Percentiles rank a stretch among this genome's conserved stretches.
These are phyloP conservation scores for Asterophora parasitica DNA, from an alignment of 768 basidiomycete species.

Conservation along the genomic window DNA sequence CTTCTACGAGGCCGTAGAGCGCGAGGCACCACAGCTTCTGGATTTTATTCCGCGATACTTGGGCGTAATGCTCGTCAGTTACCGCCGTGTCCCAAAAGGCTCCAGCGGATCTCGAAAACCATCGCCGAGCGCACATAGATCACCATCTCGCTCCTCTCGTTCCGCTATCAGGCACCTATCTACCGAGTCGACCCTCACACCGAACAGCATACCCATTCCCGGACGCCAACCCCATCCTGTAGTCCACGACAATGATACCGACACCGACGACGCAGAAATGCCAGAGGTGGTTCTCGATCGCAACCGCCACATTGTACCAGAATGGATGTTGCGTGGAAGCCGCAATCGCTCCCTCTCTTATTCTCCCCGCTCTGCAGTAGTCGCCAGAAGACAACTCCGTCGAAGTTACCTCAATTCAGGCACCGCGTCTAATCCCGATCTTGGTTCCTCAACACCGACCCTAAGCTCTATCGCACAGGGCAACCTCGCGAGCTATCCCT, in stretches of 20 bases:
- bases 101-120: conserved; percentile 19
- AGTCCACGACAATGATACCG: conserved; percentile 32
- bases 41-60: conserved; percentile 97
- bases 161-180: conserved; percentile 17
- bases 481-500: conserved; percentile 36
- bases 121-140: conserved; percentile 16
- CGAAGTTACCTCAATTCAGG: conserved; percentile 43
- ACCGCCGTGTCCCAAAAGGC: conserved; percentile 67
- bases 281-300: conserved; percentile 92
- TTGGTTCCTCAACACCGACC: conserved; percentile 33
- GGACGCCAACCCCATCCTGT: conserved; percentile 12
- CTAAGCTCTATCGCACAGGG: conserved; percentile 15
- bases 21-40: conserved; percentile 86
- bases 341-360: conserved; percentile 47
- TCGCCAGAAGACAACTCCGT: conserved; percentile 33
- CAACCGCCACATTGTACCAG: conserved; percentile 93
- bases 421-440: conserved; percentile 68
- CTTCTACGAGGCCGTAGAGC: conserved; percentile 96
- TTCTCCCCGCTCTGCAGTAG: conserved; percentile 33
- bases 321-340: conserved; percentile 72
- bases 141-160: conserved; percentile 23
- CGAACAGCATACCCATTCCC: conserved; percentile 17
- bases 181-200: conserved; percentile 20
- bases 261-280: conserved; percentile 74
- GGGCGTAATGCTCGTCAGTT: conserved; percentile 97